Evolutionary conservation across 495 filamentous ascomycete genomes (phyloP), one percentile per base, ranked within the genome.

Genomic region (Penicillium longicatenatum): DNA sequence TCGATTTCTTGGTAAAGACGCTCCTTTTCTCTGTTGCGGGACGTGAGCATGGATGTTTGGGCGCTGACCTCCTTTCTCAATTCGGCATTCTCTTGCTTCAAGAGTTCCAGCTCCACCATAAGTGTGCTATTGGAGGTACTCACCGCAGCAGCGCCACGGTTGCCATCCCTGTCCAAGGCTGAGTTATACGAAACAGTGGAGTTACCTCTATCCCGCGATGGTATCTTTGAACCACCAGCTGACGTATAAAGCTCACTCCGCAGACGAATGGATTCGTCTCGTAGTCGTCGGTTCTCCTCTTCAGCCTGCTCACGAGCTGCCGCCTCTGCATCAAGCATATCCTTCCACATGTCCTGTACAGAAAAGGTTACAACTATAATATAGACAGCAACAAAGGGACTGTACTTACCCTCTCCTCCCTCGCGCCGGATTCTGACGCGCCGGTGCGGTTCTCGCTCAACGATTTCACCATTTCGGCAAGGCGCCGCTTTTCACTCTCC

Each of bases 21-120:
- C 63, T 97, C 93, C 66, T 94, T 93, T 69, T 98, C 94, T 31
- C 91, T 85, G 63, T 98, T 97, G 7, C 94, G 83, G 31, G 94
- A 97, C 5, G 95, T 97, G 8, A 98, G 84, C 93, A 98, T 98
- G 0, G 92, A 96, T 1, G 92, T 95, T 70, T 98, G 94, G 11
- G 95, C 94, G 55, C 92, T 90, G 26, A 98, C 89, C 69, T 98
- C 93, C 46, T 93, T 88, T 33, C 91, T 84, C 16, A 98, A 76
- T 66, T 97, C 93, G 12, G 91, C 91, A 63, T 97, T 98, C 67
- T 98, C 94, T 60, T 92, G 90, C 48, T 89, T 87, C 26, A 97
- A 77, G 58, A 93, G 86, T 46, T 91, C 88, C 43, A 85, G 79
- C 63, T 93, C 89, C 55, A 76, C 70, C 6, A 93, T 84, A 30